phyloP scores from a whole-genome alignment of 2,329 filamentous ascomycete species.

The Alternaria incomplexa region DNA sequence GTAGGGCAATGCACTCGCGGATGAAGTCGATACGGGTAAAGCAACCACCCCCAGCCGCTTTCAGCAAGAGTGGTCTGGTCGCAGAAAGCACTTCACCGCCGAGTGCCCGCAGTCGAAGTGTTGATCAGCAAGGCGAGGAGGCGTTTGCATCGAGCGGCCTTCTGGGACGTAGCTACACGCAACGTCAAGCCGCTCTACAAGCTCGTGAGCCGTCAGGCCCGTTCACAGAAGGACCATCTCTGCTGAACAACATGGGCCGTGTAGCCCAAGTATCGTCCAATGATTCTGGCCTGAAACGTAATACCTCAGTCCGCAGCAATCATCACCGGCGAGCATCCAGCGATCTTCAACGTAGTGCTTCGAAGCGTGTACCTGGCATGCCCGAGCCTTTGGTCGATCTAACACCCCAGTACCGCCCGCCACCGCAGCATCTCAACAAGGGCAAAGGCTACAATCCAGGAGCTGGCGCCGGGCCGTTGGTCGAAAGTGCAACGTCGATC shows the following conservation, averaged over 20 bases:
- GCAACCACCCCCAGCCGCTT: slow-evolving; percentile 44
- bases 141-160: slow-evolving; percentile 57
- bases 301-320: slow-evolving; percentile 40
- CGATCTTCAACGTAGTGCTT: slow-evolving; percentile 55
- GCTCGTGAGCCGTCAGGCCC: slow-evolving; percentile 51
- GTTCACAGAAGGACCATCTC: slow-evolving; percentile 64
- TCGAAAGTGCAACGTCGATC: slow-evolving; percentile 55
- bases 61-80: slow-evolving; percentile 25
- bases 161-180: slow-evolving; percentile 58
- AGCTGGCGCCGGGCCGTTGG: slow-evolving; percentile 48
- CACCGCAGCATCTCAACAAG: slow-evolving; percentile 64
- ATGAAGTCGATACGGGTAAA: slow-evolving; percentile 48
- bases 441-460: slow-evolving; percentile 58
- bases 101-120: slow-evolving; percentile 25
- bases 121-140: slow-evolving; percentile 37
- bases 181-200: slow-evolving; percentile 50
- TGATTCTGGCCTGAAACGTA: slow-evolving; percentile 37
- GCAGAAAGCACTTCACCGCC: slow-evolving; percentile 24
- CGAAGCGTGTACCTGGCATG: slow-evolving; percentile 47
- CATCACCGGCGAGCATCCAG: slow-evolving; percentile 41
- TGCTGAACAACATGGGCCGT: slow-evolving; percentile 57
- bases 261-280: slow-evolving; percentile 33
- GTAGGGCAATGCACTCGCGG: slow-evolving; percentile 40
- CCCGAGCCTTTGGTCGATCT: slow-evolving; percentile 72
- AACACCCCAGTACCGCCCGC: slow-evolving; percentile 67